Percentiles rank a stretch among this genome's conserved stretches.
Conservation (phyloP, 1,139 yeast species). For the Sugiyamaella pinicola region DNA sequence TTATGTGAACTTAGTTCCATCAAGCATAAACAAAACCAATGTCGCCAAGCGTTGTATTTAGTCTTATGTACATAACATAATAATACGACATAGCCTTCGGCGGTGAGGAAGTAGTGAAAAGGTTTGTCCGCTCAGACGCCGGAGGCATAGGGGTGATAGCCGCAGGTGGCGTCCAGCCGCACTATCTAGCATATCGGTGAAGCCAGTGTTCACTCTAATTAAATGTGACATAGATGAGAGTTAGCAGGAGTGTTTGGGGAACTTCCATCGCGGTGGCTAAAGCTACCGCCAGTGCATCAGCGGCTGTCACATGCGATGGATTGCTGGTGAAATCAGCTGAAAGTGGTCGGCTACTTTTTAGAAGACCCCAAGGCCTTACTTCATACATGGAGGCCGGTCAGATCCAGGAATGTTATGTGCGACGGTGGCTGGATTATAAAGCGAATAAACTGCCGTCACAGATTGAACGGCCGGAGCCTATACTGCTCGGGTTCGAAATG, state of each 20-base stretch:
- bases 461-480: slow-evolving; percentile 46
- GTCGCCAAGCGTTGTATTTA: too few species aligned
- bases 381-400: slow-evolving; percentile 60
- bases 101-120: too few species aligned
- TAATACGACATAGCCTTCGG: too few species aligned
- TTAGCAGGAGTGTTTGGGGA: not conserved
- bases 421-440: slow-evolving; percentile 65
- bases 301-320: slow-evolving; percentile 2
- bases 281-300: not conserved
- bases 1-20: too few species aligned
- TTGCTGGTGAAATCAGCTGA: slow-evolving; percentile 6
- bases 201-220: too few species aligned
- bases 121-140: too few species aligned
- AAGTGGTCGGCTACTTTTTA: slow-evolving; percentile 45
- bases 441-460: slow-evolving; percentile 21
- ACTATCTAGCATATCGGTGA: too few species aligned
- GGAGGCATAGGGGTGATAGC: too few species aligned
- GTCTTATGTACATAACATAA: too few species aligned
- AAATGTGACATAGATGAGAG: too few species aligned
- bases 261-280: not conserved
- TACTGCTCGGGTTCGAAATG: slow-evolving; percentile 77
- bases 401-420: slow-evolving; percentile 64
- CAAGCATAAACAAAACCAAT: too few species aligned
- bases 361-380: slow-evolving; percentile 60
- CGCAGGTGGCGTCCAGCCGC: too few species aligned